Evolutionary conservation across 148 eudicot species (phyloP), one percentile per base, ranked within the genome.

Genomic region (Nyssa sinensis): DNA sequence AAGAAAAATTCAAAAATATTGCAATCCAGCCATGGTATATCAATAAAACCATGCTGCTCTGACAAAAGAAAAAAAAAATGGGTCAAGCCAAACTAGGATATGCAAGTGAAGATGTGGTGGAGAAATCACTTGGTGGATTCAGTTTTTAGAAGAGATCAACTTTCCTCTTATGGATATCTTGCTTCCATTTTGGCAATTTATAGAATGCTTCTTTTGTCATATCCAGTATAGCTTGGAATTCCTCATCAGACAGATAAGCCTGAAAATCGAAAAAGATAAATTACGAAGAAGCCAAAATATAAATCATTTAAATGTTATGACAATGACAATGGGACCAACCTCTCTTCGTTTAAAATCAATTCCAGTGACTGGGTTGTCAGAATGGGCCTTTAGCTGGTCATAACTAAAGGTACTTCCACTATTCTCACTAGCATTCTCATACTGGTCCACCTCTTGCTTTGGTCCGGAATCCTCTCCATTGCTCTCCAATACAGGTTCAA

Each of bases 311-410:
- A 65, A 70, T 10, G 17, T 24, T 62, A 30, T 29, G 14, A 61
- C 1, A 55, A 13, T 44, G 17, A 44, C 3, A 44, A 44, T 11
- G 12, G 2, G 25, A 77, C 91, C 63, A 75, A 95, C 99, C 99
- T 95, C 99, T 88, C 99, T 92, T 41, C 96, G 87, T 72, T 92
- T 95, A 62, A 91, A 91, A 84, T 95, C 99, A 49, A 95, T 95
- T 68, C 97, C 98, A 7, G 96, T 88, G 69, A 89, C 98, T 21
- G 99, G 99, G 76, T 93, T 86, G 37, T 86, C 89, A 1, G 99
- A 95, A 79, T 81, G 89, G 74, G 96, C 91, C 86, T 73, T 89
- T 71, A 95, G 85, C 77, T 81, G 91, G 14, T 91, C 98, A 53
- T 93, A 95, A 73, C 78, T 81, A 77, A 95, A 95, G 19, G 85